phyloP scores from a whole-genome alignment of 2,329 filamentous ascomycete species.

The Xylaria sp. region DNA sequence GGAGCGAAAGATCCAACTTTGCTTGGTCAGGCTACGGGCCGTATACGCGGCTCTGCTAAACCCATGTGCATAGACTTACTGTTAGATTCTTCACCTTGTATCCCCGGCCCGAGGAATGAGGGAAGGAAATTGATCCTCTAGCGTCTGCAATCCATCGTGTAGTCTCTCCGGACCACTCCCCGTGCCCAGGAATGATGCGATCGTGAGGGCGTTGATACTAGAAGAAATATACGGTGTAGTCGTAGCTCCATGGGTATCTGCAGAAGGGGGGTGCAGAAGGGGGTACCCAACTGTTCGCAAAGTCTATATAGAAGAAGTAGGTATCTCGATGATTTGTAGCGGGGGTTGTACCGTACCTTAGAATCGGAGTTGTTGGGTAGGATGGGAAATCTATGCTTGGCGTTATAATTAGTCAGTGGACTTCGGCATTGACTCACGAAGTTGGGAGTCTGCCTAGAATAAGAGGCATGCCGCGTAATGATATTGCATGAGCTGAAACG shows the following conservation, averaged over 20 bases:
- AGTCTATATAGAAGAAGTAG: background rate
- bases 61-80: background rate
- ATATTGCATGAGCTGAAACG: slow-evolving; percentile 28
- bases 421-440: slow-evolving; percentile 13
- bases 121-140: slow-evolving; percentile 29
- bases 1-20: background rate
- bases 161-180: slow-evolving; percentile 9
- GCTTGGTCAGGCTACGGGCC: background rate
- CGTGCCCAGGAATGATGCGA: background rate
- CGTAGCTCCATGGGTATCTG: slow-evolving; percentile 5
- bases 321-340: slow-evolving; percentile 17
- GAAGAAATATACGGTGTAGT: slow-evolving; percentile 5
- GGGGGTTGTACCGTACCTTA: slow-evolving; percentile 1
- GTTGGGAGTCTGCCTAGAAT: background rate
- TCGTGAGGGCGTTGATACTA: background rate
- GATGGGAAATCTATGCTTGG: slow-evolving; percentile 26
- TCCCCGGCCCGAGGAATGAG: slow-evolving; percentile 4
- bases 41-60: slow-evolving; percentile 15
- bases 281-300: background rate
- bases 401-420: slow-evolving; percentile 5
- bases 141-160: background rate
- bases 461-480: slow-evolving; percentile 1
- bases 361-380: slow-evolving; percentile 23
- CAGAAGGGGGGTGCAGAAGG: background rate
- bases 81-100: slow-evolving; percentile 5